Evolutionary conservation across 2,329 filamentous ascomycete genomes (phyloP), one percentile per base, ranked within the genome.

Genomic region (Hirsutella minnesotensis): DNA sequence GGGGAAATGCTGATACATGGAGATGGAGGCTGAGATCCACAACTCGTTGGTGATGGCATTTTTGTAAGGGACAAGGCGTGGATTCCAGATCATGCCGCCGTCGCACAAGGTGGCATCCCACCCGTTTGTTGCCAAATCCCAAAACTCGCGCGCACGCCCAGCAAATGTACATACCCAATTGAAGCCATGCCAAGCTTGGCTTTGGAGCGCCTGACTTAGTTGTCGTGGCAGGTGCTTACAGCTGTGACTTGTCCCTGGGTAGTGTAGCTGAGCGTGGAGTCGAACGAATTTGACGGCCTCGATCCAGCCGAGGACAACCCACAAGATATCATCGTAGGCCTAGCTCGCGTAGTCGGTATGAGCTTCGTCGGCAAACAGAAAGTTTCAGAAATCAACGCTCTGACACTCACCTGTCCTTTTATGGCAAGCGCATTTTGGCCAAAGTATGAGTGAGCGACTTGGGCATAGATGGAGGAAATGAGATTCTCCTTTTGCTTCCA

Each of bases 11-110:
- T 92, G 72, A 57, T 94, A 95, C 90, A 96, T 95, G 42, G 74
- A 77, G 30, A 90, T 75, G 19, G 85, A 92, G 0, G 86, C 87
- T 0, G 89, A 73, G 46, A 95, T 86, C 64, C 77, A 95, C 1
- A 95, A 74, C 58, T 95, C 79, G 56, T 95, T 95, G 24, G 90
- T 96, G 53, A 96, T 94, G 48, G 90, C 87, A 55, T 96, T 96
- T 58, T 95, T 96, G 67, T 95, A 96, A 0, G 88, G 87, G 33
- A 72, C 62, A 22, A 90, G 65, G 30, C 77, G 75, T 3, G 86
- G 86, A 51, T 85, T 94, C 90, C 90, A 96, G 13, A 79, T 75
- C 84, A 96, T 94, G 37, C 90, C 90, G 19, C 90, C 90, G 4
- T 75, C 75, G 54, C 90, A 96, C 5, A 94, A 72, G 20, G 70